phyloP scores from a whole-genome alignment of 176 grass and related monocot species.

The Puccinellia tenuiflora region DNA sequence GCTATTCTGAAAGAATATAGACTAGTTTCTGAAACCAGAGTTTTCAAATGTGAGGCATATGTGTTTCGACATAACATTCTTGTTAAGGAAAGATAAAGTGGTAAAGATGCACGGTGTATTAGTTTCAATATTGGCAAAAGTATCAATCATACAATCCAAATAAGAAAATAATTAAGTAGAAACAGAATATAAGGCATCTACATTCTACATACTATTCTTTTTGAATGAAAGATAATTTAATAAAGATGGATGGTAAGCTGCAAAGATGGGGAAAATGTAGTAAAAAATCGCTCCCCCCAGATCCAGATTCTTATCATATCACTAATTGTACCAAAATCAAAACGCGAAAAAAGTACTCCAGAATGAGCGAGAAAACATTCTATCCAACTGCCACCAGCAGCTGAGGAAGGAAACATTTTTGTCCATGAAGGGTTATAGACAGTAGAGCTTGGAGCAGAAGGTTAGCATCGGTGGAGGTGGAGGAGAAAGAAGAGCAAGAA shows the following conservation, averaged over 20 bases:
- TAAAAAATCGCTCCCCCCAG: too few species aligned
- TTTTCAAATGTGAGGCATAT: constrained; percentile 2
- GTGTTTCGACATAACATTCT: background rate
- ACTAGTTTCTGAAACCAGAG: constrained; percentile 67
- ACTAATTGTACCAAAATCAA: too few species aligned
- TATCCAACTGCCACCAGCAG: too few species aligned
- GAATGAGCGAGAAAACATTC: too few species aligned
- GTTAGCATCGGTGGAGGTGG: too few species aligned
- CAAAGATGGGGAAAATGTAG: too few species aligned
- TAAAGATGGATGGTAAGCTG: background rate
- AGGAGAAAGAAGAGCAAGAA: too few species aligned
- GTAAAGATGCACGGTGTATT: background rate
- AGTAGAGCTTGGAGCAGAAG: too few species aligned
- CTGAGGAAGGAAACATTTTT: too few species aligned
- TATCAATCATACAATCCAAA: background rate
- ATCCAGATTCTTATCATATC: too few species aligned
- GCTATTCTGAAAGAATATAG: constrained; percentile 62
- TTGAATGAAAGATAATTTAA: background rate
- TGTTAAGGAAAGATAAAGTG: background rate
- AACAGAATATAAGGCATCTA: constrained; percentile 1
- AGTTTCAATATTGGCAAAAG: background rate
- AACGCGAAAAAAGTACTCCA: too few species aligned
- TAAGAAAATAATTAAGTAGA: background rate
- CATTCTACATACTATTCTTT: background rate
- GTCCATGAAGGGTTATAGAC: too few species aligned